Evolutionary conservation across 1,284 basidiomycete genomes (phyloP), one percentile per base, ranked within the genome.

Genomic region (Cryptococcus amylolentus): DNA sequence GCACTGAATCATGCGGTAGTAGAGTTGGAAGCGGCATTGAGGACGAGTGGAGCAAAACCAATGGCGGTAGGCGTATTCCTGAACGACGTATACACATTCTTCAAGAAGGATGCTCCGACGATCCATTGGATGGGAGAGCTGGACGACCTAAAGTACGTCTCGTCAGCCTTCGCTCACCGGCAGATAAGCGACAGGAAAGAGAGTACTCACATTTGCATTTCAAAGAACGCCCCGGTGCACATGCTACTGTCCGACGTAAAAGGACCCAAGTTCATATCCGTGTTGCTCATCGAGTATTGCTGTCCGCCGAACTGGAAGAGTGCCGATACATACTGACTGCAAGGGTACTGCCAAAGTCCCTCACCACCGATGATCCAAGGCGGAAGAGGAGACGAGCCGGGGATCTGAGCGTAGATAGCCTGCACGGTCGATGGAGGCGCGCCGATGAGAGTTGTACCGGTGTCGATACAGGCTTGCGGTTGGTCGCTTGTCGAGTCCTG

Each of bases 81-180:
- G 69, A 73, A 80, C 5, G 74, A 68, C 8, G 79, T 75, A 68
- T 82, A 81, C 42, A 81, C 80, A 61, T 80, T 81, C 73, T 91
- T 91, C 52, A 98, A 82, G 83, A 98, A 98, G 0, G 89, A 88
- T 69, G 95, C 93, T 23, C 94, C 94, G 46, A 96, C 80, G 65
- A 97, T 95, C 88, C 91, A 96, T 16, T 78, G 63, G 3, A 89
- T 88, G 13, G 73, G 66, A 5, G 62, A 66, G 35, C 18, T n/a
- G 12, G 55, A 47, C 3, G 55, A 56, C 31, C 66, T 60, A n/a
- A n/a, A n/a, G n/a, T n/a, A 18, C 20, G 13, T 46, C n/a, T 4
- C 14, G 41, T 42, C 23, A 42, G n/a, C 23, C 23, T 9, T 16
- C 8, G 16, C 10, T 18, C 14, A 46, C 8, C 13, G 27, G 10